Evolutionary conservation across 2,329 filamentous ascomycete species (phyloP).

Genomic region (Gnomoniopsis smithogilvyi): DNA sequence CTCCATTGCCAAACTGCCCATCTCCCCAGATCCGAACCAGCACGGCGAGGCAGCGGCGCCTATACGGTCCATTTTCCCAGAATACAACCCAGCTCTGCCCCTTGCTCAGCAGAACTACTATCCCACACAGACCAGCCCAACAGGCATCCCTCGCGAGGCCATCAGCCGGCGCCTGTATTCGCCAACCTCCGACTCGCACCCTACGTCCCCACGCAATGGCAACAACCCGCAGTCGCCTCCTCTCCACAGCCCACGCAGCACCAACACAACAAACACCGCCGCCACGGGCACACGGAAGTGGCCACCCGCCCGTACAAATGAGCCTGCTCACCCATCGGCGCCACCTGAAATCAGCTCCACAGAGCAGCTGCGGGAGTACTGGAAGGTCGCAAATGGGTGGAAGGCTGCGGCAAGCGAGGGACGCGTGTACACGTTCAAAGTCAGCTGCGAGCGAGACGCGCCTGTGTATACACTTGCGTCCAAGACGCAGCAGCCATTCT

Average conservation of each 20-base stretch:
- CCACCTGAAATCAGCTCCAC: slow-evolving; percentile 50
- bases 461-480: slow-evolving; percentile 67
- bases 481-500: slow-evolving; percentile 56
- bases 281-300: slow-evolving; percentile 16
- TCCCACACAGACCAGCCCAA: slow-evolving; percentile 62
- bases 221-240: slow-evolving; percentile 22
- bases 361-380: slow-evolving; percentile 61
- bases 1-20: slow-evolving; percentile 55
- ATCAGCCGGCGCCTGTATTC: slow-evolving; percentile 65
- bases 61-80: slow-evolving; percentile 72
- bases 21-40: slow-evolving; percentile 26
- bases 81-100: slow-evolving; percentile 65
- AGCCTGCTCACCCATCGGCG: slow-evolving; percentile 39
- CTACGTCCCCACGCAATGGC: background rate
- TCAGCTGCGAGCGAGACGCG: slow-evolving; percentile 55
- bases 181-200: slow-evolving; percentile 27
- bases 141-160: slow-evolving; percentile 59
- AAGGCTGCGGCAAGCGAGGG: slow-evolving; percentile 58
- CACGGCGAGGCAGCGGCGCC: slow-evolving; percentile 24
- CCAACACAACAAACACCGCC: slow-evolving; percentile 20
- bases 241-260: slow-evolving; percentile 30
- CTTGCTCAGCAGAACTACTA: slow-evolving; percentile 68
- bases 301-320: slow-evolving; percentile 29
- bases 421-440: slow-evolving; percentile 55
- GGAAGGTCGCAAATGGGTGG: slow-evolving; percentile 70